A percentile compares a stretch with the other conserved stretches of the same genome.
Evolutionary conservation across 225 moss, liverwort and hornwort genomes (phyloP).

Genomic region (Sphagnum tenellum): DNA sequence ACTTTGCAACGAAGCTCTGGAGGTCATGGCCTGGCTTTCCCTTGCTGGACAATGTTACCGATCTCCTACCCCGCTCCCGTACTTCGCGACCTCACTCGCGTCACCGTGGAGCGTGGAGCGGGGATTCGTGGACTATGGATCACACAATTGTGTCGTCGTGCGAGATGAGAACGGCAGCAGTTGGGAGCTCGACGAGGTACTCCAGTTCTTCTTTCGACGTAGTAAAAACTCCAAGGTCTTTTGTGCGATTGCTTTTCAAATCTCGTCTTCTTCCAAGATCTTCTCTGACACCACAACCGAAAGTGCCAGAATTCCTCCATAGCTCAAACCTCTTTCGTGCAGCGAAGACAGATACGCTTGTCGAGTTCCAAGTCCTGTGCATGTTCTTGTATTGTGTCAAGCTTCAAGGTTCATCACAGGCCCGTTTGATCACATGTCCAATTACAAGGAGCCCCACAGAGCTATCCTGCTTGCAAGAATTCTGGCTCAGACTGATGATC

Average conservation of each 20-base stretch:
- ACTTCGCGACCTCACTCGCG: not conserved
- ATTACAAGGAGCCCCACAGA: not conserved
- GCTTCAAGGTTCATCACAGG: not conserved
- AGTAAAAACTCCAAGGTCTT: not conserved
- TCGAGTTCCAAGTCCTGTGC: no score
- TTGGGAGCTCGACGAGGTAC: conserved; percentile 1
- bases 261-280: no score
- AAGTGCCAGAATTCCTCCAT: no score
- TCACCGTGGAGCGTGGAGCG: not conserved
- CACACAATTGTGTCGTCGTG: not conserved
- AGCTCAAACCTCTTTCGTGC: no score
- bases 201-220: not conserved
- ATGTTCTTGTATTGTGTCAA: no score
- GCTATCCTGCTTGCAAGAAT: not conserved
- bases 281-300: no score
- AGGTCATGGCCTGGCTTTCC: conserved; percentile 4
- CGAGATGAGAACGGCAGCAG: conserved; percentile 1
- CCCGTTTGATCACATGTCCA: not conserved
- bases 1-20: conserved; percentile 6
- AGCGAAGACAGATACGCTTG: no score
- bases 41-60: conserved; percentile 4
- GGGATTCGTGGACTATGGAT: no score
- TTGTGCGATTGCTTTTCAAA: not conserved
- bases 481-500: not conserved
- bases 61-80: conserved; percentile 1